A percentile compares a stretch with the other conserved stretches of the same genome.
Conservation (phyloP, 805 yeast genomes). For the Saturnispora halmiae region DNA sequence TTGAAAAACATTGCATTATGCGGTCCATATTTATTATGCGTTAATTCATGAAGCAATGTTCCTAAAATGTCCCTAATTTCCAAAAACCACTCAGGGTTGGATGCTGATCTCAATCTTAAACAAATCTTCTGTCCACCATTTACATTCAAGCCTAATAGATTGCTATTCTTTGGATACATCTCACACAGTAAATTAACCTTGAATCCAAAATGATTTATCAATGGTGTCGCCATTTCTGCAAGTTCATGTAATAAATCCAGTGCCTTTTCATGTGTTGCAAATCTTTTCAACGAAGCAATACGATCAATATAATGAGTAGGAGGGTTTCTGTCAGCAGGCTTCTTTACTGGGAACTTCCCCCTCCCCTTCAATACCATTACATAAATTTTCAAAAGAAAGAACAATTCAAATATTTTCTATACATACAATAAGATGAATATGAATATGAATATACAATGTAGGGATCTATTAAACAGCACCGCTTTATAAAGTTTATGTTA, state of each 20-base stretch:
- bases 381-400: background rate
- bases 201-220: slow-evolving; percentile 60
- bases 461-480: too few relatives aligned
- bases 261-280: slow-evolving; percentile 39
- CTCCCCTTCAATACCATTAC: slow-evolving; percentile 23
- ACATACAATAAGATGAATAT: too few relatives aligned
- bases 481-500: too few relatives aligned
- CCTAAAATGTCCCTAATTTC: slow-evolving; percentile 63
- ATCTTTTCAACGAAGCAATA: slow-evolving; percentile 40
- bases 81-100: slow-evolving; percentile 43
- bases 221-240: slow-evolving; percentile 64
- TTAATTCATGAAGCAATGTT: slow-evolving; percentile 80
- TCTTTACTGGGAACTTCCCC: slow-evolving; percentile 11
- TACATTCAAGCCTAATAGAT: slow-evolving; percentile 73
- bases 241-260: slow-evolving; percentile 54
- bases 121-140: slow-evolving; percentile 67
- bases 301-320: slow-evolving; percentile 27
- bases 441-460: too few relatives aligned
- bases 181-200: slow-evolving; percentile 65
- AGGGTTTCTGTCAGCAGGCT: slow-evolving; percentile 19
- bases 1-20: slow-evolving; percentile 68
- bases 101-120: slow-evolving; percentile 56
- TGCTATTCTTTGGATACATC: slow-evolving; percentile 63
- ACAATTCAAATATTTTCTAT: too few relatives aligned
- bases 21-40: slow-evolving; percentile 73